These are phyloP conservation scores for Chenopodium berlandieri DNA, from an alignment of 148 eudicot species.

Conservation along the genomic window DNA sequence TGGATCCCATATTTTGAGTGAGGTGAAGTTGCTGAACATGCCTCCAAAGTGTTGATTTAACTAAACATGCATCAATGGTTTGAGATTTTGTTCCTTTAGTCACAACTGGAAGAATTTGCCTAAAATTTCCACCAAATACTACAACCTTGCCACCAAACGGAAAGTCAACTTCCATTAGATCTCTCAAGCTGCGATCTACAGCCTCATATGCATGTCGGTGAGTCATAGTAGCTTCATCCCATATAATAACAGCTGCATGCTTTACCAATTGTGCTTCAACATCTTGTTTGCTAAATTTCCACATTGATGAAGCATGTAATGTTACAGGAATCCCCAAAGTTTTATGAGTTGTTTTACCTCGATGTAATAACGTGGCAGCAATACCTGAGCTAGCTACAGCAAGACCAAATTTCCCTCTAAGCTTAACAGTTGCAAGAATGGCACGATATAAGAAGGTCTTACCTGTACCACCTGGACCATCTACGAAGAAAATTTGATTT, in stretches of 20 bases:
- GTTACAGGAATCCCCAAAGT: not conserved
- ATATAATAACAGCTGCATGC: not conserved
- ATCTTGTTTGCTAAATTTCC: not conserved
- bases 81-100: not conserved
- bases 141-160: not conserved
- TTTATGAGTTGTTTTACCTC: not conserved
- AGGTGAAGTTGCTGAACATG: not conserved
- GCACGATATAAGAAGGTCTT: too few species aligned
- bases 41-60: not conserved
- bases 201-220: not conserved
- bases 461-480: too few species aligned
- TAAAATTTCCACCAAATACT: too few species aligned
- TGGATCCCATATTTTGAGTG: not conserved
- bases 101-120: too few species aligned
- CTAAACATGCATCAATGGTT: not conserved
- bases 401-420: not conserved
- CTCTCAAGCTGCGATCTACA: not conserved
- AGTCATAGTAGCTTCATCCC: slow-evolving; percentile 10
- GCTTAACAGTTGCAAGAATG: too few species aligned
- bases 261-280: not conserved
- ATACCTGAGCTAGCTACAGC: not conserved
- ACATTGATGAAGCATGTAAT: not conserved
- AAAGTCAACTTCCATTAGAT: not conserved
- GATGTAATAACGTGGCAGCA: not conserved
- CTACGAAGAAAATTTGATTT: too few species aligned